These are phyloP conservation scores for Musa schizocarpa DNA, from an alignment of 176 grass and related monocot species.

Conservation along the genomic window DNA sequence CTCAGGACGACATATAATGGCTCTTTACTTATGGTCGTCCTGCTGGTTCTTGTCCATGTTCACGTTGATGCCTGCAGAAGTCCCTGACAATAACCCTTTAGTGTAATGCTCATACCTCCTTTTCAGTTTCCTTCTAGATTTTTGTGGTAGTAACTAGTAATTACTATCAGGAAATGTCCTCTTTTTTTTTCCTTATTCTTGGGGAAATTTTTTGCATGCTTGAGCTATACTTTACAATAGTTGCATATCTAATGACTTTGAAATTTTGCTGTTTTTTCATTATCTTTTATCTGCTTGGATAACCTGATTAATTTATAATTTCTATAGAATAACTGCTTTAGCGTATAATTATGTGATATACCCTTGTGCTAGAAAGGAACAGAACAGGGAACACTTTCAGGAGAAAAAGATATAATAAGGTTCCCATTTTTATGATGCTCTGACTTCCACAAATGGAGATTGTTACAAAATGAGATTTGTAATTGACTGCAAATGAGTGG, in stretches of 20 bases:
- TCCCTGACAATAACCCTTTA: constrained; percentile 90
- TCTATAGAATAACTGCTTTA: not conserved
- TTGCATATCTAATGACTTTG: no score
- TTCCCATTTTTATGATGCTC: not conserved
- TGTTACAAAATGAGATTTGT: not conserved
- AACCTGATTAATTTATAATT: not conserved
- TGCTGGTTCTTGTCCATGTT: constrained; percentile 91
- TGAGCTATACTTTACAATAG: no score
- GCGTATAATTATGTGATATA: not conserved
- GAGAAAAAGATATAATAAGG: not conserved
- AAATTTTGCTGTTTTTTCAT: no score
- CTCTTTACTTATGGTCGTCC: constrained; percentile 50
- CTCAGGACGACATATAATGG: constrained; percentile 44
- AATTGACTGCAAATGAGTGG: not conserved
- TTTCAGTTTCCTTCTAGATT: constrained; percentile 2
- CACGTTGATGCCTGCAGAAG: constrained; percentile 98
- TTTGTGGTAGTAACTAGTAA: not conserved
- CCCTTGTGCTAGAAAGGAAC: not conserved
- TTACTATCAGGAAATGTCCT: not conserved
- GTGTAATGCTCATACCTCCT: constrained; percentile 52
- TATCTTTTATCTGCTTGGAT: not conserved
- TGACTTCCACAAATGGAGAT: not conserved
- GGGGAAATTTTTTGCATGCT: no score
- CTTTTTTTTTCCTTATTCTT: not conserved
- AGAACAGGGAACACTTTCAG: not conserved